Evolutionary conservation across 176 grass and related monocot genomes (phyloP).

Genomic region (Leersia perrieri): DNA sequence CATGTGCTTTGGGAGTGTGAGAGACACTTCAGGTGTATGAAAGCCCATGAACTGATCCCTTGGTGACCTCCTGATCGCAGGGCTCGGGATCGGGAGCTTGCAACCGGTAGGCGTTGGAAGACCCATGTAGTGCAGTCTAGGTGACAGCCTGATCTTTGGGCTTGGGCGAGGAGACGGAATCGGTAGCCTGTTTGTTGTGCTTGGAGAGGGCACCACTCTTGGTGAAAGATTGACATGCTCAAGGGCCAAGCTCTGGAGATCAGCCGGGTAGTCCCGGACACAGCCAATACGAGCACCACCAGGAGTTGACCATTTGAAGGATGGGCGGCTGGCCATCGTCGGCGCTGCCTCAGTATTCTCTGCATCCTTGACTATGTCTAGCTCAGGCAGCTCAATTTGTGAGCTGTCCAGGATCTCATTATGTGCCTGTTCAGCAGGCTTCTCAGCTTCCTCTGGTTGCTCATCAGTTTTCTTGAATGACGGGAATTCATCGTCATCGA

Average conservation of each 20-base stretch:
- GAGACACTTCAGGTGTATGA: constrained; percentile 52
- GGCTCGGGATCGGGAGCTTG: constrained; percentile 40
- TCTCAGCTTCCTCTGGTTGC: not conserved
- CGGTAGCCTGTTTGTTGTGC: constrained; percentile 37
- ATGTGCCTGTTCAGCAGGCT: not conserved
- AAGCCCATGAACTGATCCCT: constrained; percentile 58
- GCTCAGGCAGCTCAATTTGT: constrained; percentile 11
- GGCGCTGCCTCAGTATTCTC: not conserved
- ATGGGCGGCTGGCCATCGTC: constrained; percentile 26
- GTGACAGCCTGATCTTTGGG: constrained; percentile 65
- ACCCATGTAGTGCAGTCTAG: constrained; percentile 73
- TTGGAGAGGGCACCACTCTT: constrained; percentile 46
- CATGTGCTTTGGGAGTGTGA: constrained; percentile 61
- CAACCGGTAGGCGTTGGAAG: constrained; percentile 43
- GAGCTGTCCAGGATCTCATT: not conserved
- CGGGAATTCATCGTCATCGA: constrained; percentile 74
- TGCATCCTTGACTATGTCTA: constrained; percentile 32
- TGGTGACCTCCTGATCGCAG: constrained; percentile 26
- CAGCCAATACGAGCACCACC: constrained; percentile 71
- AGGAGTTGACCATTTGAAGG: constrained; percentile 70
- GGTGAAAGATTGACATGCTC: constrained; percentile 97
- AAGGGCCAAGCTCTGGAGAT: constrained; percentile 74
- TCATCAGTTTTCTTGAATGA: constrained; percentile 37
- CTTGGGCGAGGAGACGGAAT: constrained; percentile 84
- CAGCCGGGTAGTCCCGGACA: constrained; percentile 69